A percentile compares a stretch with the other conserved stretches of the same genome.
phyloP scores from a whole-genome alignment of 805 yeast genomes.

The Candida peoriensis region DNA sequence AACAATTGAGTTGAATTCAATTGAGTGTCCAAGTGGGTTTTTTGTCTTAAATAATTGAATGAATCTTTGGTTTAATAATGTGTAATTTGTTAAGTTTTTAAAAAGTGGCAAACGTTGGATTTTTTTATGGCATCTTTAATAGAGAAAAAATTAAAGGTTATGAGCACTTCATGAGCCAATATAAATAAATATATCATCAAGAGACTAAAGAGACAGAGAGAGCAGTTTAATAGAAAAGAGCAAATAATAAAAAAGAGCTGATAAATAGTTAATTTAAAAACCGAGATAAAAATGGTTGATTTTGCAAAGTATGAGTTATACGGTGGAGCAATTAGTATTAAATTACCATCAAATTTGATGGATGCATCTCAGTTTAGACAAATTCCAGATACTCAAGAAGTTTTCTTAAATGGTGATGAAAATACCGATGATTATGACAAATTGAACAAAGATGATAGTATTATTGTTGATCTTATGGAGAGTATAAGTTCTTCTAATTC shows the following conservation, averaged over 20 bases:
- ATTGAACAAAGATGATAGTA: conserved; percentile 42
- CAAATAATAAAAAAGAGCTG: too few species aligned
- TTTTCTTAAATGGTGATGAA: conserved; percentile 50
- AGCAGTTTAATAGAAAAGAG: too few species aligned
- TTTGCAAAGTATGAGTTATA: conserved; percentile 38
- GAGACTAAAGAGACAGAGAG: too few species aligned
- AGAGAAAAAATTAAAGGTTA: too few species aligned
- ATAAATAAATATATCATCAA: too few species aligned
- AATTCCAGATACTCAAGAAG: conserved; percentile 93
- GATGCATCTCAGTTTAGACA: conserved; percentile 81
- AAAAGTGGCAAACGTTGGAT: conserved; percentile 2
- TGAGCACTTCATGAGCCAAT: too few species aligned
- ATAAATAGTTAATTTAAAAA: too few species aligned
- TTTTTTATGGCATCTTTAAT: too few species aligned
- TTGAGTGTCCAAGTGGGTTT: too few species aligned
- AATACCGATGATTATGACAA: conserved; percentile 27
- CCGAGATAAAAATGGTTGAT: conserved; percentile 5
- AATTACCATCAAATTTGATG: conserved; percentile 52
- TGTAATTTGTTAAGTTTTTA: neutral
- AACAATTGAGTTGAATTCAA: neutral
- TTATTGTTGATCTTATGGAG: conserved; percentile 65
- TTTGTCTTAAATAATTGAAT: too few species aligned
- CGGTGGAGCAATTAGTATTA: conserved; percentile 75
- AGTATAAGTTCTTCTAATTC: conserved; percentile 35
- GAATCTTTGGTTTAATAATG: too few species aligned